These are phyloP conservation scores for Brettanomyces naardenensis DNA, from an alignment of 805 yeast genomes.

Conservation along the genomic window DNA sequence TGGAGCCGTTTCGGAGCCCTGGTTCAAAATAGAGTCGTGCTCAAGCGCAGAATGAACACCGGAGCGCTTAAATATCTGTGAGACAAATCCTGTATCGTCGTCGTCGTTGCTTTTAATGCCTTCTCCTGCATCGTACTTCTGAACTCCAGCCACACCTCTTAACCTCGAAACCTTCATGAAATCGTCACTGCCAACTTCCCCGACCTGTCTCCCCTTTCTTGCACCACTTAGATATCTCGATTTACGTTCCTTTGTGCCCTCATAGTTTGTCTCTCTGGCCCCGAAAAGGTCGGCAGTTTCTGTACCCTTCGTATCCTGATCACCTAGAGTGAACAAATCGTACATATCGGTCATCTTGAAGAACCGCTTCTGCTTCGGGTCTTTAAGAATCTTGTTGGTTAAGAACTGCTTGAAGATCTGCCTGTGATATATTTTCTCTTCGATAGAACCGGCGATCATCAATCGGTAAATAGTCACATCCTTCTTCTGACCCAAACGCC, in stretches of 20 bases:
- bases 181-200: constrained; percentile 71
- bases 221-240: constrained; percentile 19
- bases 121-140: constrained; percentile 48
- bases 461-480: constrained; percentile 87
- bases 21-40: constrained; percentile 70
- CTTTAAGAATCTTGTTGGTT: constrained; percentile 88
- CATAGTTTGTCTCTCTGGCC: constrained; percentile 34
- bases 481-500: constrained; percentile 92
- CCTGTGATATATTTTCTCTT: constrained; percentile 93
- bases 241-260: constrained; percentile 28
- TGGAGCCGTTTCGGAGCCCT: constrained; percentile 3
- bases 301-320: constrained; percentile 56
- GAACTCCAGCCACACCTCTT: constrained; percentile 68
- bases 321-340: constrained; percentile 81
- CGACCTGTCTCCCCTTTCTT: constrained; percentile 11
- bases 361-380: constrained; percentile 89
- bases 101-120: constrained; percentile 26
- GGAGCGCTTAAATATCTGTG: constrained; percentile 54
- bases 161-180: constrained; percentile 55
- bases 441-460: constrained; percentile 92
- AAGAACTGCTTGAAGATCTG: constrained; percentile 93
- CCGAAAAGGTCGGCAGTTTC: constrained; percentile 61
- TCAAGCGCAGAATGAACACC: constrained; percentile 69
- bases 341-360: constrained; percentile 89
- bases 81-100: constrained; percentile 63